phyloP scores from a whole-genome alignment of 495 filamentous ascomycete species.

The Neurospora sp. region DNA sequence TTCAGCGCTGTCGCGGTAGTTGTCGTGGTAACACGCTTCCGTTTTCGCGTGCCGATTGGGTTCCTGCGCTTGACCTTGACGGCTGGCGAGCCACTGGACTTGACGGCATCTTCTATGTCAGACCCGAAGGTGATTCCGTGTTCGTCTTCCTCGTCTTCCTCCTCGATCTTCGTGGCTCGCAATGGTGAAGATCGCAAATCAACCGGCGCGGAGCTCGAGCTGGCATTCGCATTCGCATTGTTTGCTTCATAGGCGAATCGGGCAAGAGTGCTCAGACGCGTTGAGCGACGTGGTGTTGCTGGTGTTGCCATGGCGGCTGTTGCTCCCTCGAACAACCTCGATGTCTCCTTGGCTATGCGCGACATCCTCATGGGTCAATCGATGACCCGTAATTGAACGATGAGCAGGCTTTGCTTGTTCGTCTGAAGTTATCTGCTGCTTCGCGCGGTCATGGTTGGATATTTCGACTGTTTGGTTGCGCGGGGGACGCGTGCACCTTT shows the following conservation, averaged over 20 bases:
- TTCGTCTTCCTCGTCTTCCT: conserved; percentile 12
- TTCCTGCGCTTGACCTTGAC: background rate
- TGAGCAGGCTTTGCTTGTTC: background rate
- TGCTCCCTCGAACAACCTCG: conserved; percentile 26
- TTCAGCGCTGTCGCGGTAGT: conserved; percentile 6
- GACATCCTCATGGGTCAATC: conserved; percentile 48
- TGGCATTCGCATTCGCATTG: conserved; percentile 19
- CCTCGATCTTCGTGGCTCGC: conserved; percentile 15
- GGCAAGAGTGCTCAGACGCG: conserved; percentile 31
- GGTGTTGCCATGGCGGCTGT: conserved; percentile 13
- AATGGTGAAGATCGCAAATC: background rate
- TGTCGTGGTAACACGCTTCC: conserved; percentile 34
- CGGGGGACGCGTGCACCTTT: background rate
- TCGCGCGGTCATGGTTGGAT: background rate
- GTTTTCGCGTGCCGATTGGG: conserved; percentile 31
- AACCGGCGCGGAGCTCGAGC: conserved; percentile 11
- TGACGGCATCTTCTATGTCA: conserved; percentile 60
- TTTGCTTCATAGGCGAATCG: conserved; percentile 29
- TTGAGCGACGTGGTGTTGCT: conserved; percentile 33
- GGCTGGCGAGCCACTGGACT: conserved; percentile 1
- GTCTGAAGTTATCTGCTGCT: background rate
- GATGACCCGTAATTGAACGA: background rate
- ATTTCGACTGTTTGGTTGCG: background rate
- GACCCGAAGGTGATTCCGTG: conserved; percentile 16
- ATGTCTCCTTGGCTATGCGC: conserved; percentile 47